Conservation (phyloP, 2,329 filamentous ascomycete genomes). For the Mycosphaerelloides madeirae region DNA sequence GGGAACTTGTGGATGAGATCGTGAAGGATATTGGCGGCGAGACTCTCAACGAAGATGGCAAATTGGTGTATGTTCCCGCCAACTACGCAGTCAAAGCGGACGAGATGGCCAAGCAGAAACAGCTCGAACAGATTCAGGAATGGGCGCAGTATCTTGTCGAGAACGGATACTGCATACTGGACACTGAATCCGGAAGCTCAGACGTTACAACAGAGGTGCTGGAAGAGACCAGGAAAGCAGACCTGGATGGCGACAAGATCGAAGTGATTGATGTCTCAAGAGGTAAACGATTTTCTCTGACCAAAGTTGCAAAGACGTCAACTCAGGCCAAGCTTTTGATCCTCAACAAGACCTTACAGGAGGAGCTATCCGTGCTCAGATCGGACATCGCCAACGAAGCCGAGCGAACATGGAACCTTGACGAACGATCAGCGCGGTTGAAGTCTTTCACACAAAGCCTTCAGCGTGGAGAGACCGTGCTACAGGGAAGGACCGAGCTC, state of each 20-base stretch:
- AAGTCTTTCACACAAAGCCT: neutral
- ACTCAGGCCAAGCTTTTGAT: neutral
- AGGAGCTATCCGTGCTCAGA: neutral
- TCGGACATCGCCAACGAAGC: neutral
- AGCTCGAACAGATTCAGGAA: slow-evolving; percentile 1
- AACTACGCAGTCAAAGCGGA: slow-evolving; percentile 8
- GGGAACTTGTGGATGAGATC: slow-evolving; percentile 1
- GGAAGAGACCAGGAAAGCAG: neutral
- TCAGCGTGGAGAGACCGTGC: slow-evolving; percentile 4
- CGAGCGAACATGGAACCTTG: neutral
- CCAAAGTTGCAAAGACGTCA: neutral
- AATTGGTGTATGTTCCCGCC: slow-evolving; percentile 7
- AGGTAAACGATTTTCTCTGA: neutral
- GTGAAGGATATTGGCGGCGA: slow-evolving; percentile 6
- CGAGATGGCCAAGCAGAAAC: slow-evolving; percentile 1
- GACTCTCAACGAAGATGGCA: slow-evolving; percentile 3
- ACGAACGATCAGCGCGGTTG: neutral
- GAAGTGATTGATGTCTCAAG: neutral
- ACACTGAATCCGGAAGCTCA: neutral
- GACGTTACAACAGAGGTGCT: neutral
- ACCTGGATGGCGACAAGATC: neutral
- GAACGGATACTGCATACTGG: slow-evolving; percentile 6
- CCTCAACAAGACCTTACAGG: neutral
- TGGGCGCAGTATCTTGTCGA: slow-evolving; percentile 3
- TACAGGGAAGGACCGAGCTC: slow-evolving; percentile 4